Conservation (phyloP, 176 grass and related monocot species). For the Puya raimondii region DNA sequence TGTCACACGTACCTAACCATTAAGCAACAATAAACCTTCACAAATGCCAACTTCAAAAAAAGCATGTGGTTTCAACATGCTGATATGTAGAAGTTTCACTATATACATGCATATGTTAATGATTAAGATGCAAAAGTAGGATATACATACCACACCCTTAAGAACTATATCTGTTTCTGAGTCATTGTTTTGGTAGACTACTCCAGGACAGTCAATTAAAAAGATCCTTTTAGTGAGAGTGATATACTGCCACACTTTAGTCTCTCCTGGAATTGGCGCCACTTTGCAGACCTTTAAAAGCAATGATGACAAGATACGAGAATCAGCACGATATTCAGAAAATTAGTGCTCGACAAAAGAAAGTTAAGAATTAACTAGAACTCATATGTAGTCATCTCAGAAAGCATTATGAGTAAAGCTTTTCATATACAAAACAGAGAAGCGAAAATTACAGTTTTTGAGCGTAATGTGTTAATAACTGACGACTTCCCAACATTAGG, state of each 20-base stretch:
- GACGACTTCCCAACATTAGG: conserved; percentile 99
- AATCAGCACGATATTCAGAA: conserved; percentile 1
- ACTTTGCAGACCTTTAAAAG: conserved; percentile 86
- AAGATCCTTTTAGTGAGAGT: conserved; percentile 94
- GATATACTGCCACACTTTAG: conserved; percentile 98
- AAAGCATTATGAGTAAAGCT: not conserved
- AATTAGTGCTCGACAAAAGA: not conserved
- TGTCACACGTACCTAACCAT: conserved; percentile 70
- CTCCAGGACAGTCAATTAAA: conserved; percentile 91
- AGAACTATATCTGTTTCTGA: conserved; percentile 98
- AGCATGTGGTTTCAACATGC: not conserved
- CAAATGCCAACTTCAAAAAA: not conserved
- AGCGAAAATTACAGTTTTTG: conserved; percentile 66
- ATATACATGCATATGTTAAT: not conserved
- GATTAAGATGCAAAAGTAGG: not conserved
- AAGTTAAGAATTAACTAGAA: not conserved
- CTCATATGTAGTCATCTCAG: not conserved
- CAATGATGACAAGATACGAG: conserved; percentile 4
- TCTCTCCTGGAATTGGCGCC: conserved; percentile 93
- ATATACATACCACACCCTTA: conserved; percentile 88
- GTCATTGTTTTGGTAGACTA: conserved; percentile 94
- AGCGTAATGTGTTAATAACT: conserved; percentile 94
- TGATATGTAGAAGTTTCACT: not conserved
- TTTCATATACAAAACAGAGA: not conserved
- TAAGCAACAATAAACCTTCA: not conserved